A percentile compares a stretch with the other conserved stretches of the same genome.
Conservation (phyloP, 495 filamentous ascomycete genomes). For the Baudoinia panamericana region DNA sequence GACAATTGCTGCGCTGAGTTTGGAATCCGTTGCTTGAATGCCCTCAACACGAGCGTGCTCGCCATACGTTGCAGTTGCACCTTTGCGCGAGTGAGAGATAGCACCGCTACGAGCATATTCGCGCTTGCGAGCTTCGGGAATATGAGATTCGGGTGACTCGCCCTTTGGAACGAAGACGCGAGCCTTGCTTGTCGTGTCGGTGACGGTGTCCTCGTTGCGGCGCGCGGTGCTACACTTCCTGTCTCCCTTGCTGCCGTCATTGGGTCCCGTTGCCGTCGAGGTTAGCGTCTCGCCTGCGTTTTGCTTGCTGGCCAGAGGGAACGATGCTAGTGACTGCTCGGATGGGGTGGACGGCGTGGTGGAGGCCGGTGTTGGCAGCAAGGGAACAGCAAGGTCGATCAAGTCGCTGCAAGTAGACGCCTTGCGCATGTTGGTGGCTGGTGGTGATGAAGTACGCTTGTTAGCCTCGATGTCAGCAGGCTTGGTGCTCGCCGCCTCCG, state of each 20-base stretch:
- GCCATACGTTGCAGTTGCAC: too few relatives aligned
- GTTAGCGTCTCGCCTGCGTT: neutral
- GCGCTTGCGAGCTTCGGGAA: conserved; percentile 7
- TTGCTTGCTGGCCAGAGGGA: conserved; percentile 1
- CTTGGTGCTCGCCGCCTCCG: neutral
- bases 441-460: neutral
- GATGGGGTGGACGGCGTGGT: neutral
- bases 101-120: neutral
- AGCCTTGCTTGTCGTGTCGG: neutral
- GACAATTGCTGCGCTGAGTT: too few relatives aligned
- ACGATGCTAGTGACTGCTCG: too few relatives aligned
- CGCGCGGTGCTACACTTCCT: too few relatives aligned
- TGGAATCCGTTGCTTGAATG: too few relatives aligned
- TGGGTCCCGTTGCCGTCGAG: neutral
- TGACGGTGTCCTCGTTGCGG: neutral
- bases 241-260: neutral
- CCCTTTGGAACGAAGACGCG: conserved; percentile 14
- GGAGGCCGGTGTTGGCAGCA: conserved; percentile 3
- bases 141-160: conserved; percentile 8
- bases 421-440: conserved; percentile 8
- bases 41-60: too few relatives aligned
- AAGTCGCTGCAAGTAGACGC: conserved; percentile 11
- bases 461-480: neutral
- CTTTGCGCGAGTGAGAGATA: too few relatives aligned
- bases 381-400: conserved; percentile 14